Percentiles rank a stretch among this genome's conserved stretches.
Conservation (phyloP, 2,329 filamentous ascomycete genomes). For the Myriangium duriaei region DNA sequence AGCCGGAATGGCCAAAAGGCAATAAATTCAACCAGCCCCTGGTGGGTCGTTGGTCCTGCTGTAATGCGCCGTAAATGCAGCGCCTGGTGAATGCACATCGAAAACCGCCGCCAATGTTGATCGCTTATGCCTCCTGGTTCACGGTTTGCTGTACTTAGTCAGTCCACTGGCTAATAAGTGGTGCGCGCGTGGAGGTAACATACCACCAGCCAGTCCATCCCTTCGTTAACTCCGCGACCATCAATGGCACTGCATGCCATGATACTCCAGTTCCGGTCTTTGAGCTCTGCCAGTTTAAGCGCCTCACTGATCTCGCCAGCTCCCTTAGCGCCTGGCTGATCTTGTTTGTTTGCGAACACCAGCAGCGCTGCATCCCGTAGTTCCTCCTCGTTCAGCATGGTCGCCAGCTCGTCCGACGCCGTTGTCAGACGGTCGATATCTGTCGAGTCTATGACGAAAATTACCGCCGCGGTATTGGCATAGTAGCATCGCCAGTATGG, state of each 20-base stretch:
- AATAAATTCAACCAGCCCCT: no score
- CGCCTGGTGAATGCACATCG: no score
- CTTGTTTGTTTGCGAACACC: constrained; percentile 98
- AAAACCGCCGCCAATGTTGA: no score
- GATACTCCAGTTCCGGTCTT: constrained; percentile 98
- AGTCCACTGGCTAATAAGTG: not conserved
- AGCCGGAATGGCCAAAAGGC: no score
- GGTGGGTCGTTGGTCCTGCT: no score
- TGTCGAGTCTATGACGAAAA: constrained; percentile 96
- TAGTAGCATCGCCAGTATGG: constrained; percentile 99
- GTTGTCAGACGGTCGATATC: constrained; percentile 92
- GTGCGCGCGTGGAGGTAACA: constrained; percentile 21
- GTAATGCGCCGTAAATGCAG: no score
- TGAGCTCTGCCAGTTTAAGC: constrained; percentile 74
- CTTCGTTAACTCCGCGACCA: constrained; percentile 85
- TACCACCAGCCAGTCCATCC: constrained; percentile 98
- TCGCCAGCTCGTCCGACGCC: constrained; percentile 79
- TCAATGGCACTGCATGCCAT: constrained; percentile 95
- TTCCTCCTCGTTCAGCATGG: constrained; percentile 96
- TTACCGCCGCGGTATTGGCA: constrained; percentile 92
- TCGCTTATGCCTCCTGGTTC: constrained; percentile 7
- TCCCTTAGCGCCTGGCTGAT: constrained; percentile 91
- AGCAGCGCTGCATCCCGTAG: constrained; percentile 82
- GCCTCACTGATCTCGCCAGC: constrained; percentile 95
- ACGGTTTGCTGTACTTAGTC: constrained; percentile 7